Conservation (phyloP, 2,329 filamentous ascomycete species). For the Colletotrichum cordylinicola region DNA sequence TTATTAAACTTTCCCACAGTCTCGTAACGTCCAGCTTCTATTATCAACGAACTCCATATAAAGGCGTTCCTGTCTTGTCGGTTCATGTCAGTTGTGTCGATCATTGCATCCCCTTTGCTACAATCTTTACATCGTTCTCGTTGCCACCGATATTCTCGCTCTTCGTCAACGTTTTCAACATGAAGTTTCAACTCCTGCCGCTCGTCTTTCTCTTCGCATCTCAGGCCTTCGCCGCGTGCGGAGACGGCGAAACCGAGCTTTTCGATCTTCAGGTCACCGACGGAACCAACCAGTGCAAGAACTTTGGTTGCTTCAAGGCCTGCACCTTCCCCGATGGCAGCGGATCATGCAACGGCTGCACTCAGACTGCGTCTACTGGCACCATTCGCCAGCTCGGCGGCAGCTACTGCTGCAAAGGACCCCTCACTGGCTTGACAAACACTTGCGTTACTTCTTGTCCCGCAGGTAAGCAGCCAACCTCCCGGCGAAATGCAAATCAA, state of each 20-base stretch:
- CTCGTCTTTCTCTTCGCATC: background rate
- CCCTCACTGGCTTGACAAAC: background rate
- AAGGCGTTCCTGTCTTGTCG: background rate
- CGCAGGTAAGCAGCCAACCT: background rate
- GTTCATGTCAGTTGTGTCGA: background rate
- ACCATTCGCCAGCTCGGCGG: background rate
- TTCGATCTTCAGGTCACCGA: background rate
- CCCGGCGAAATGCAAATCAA: accelerated
- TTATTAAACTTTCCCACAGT: background rate
- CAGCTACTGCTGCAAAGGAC: background rate
- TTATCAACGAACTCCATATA: background rate
- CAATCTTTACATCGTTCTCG: background rate
- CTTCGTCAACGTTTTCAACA: background rate
- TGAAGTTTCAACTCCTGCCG: background rate
- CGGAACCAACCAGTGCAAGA: background rate
- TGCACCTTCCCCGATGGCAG: background rate
- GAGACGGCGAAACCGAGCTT: background rate
- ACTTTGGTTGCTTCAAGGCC: background rate
- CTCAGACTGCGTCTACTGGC: background rate
- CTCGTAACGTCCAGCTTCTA: background rate
- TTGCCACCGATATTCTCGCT: background rate
- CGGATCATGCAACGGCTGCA: background rate
- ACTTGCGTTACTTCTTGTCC: background rate
- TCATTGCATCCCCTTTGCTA: background rate
- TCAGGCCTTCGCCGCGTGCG: background rate